Evolutionary conservation across 2,329 filamentous ascomycete genomes (phyloP).

Genomic region (Botrytis aclada): DNA sequence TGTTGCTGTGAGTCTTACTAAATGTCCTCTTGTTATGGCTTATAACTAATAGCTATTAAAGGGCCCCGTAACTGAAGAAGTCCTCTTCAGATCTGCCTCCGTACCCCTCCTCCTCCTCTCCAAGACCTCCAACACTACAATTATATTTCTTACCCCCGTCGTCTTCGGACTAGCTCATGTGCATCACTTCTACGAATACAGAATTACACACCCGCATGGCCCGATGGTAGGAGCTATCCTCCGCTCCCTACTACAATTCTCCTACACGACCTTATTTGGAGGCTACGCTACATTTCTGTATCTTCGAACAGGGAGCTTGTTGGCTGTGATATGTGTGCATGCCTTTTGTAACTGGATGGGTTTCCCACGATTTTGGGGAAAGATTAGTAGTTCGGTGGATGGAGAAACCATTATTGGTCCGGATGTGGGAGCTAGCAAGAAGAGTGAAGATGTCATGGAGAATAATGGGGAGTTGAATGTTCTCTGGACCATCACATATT

Average conservation of each 20-base stretch:
- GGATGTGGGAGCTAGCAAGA: constrained; percentile 39
- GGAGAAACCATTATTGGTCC: constrained; percentile 29
- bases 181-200: constrained; percentile 95
- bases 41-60: constrained; percentile 10
- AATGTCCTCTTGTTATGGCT: not conserved
- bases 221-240: constrained; percentile 61
- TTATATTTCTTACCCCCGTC: constrained; percentile 78
- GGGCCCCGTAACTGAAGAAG: constrained; percentile 88
- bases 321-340: constrained; percentile 73
- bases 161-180: constrained; percentile 92
- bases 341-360: constrained; percentile 92
- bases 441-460: constrained; percentile 38
- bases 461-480: constrained; percentile 40
- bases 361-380: constrained; percentile 80
- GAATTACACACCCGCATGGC: constrained; percentile 71
- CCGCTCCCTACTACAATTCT: constrained; percentile 77
- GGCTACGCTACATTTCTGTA: constrained; percentile 90
- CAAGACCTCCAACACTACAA: constrained; percentile 47
- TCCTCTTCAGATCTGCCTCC: constrained; percentile 86
- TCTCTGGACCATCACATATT: constrained; percentile 75
- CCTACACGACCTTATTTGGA: constrained; percentile 89
- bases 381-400: constrained; percentile 48
- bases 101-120: constrained; percentile 79
- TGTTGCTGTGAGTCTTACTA: constrained; percentile 64
- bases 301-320: constrained; percentile 77